Evolutionary conservation across 192 early-diverging fungal species (phyloP).

Genomic region (Umbelopsis ramanniana): DNA sequence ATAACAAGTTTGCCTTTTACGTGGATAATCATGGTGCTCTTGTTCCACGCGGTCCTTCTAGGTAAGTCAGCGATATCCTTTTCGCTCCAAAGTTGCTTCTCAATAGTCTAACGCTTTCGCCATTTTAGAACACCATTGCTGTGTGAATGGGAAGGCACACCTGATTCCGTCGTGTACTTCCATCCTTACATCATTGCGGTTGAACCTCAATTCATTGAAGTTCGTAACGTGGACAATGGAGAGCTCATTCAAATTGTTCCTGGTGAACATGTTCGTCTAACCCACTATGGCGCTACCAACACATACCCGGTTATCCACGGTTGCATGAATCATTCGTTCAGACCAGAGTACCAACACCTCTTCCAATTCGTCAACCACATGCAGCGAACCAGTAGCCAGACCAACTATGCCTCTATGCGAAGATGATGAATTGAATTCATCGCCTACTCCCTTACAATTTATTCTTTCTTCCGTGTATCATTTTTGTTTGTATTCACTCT

Average conservation of each 20-base stretch:
- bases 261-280: conserved; percentile 60
- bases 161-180: conserved; percentile 54
- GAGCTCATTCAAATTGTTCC: conserved; percentile 62
- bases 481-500: conserved; percentile 6
- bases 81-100: conserved; percentile 28
- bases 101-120: not conserved
- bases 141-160: conserved; percentile 46
- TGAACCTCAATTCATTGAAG: conserved; percentile 88
- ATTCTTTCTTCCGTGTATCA: not conserved
- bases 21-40: conserved; percentile 82
- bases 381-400: conserved; percentile 17
- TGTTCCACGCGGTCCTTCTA: conserved; percentile 44
- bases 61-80: conserved; percentile 60
- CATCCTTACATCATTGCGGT: conserved; percentile 91
- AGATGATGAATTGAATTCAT: conserved; percentile 2
- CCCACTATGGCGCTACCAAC: conserved; percentile 31
- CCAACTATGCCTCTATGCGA: conserved; percentile 14
- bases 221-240: conserved; percentile 80
- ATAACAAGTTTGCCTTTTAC: conserved; percentile 94
- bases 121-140: conserved; percentile 24
- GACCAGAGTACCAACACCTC: conserved; percentile 36
- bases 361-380: conserved; percentile 34
- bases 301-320: conserved; percentile 29
- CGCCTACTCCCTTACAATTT: too few species aligned
- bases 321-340: conserved; percentile 34